phyloP scores from a whole-genome alignment of 2,329 filamentous ascomycete genomes.

The Shiraia bambusicola region DNA sequence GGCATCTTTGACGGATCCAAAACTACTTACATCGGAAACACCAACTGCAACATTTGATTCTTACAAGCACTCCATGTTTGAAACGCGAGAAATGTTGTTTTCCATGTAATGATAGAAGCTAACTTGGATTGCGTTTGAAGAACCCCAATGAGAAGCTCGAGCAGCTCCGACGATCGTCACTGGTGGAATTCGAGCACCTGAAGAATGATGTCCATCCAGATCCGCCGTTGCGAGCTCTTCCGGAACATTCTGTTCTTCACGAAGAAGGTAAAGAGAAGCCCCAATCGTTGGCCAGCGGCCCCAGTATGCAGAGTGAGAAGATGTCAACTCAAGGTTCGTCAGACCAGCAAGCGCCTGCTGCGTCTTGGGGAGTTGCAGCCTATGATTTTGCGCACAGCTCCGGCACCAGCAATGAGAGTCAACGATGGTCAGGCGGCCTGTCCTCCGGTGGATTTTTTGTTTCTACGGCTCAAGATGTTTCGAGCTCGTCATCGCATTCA shows the following conservation, averaged over 20 bases:
- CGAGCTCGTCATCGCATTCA: conserved; percentile 4
- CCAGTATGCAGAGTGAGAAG: background rate
- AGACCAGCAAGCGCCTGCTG: background rate
- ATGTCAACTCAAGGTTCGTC: conserved; percentile 1
- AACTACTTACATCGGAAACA: conserved; percentile 11
- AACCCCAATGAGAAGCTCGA: conserved; percentile 51
- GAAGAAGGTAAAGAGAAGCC: conserved; percentile 3
- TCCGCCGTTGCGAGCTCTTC: conserved; percentile 36
- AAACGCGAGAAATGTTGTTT: no score
- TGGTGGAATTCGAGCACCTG: conserved; percentile 46
- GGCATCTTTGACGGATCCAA: conserved; percentile 32
- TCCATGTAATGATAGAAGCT: conserved; percentile 21
- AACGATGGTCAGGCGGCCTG: background rate
- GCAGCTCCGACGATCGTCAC: conserved; percentile 48
- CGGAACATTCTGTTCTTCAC: conserved; percentile 39
- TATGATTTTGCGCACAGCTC: conserved; percentile 3
- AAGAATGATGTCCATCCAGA: conserved; percentile 36
- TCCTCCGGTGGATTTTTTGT: background rate
- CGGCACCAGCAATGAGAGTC: background rate
- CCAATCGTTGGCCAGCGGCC: background rate
- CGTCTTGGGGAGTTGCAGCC: background rate
- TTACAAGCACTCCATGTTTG: no score
- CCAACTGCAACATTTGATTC: background rate
- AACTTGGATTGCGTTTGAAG: conserved; percentile 40
- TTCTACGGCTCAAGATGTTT: conserved; percentile 2